These are phyloP conservation scores for Claviceps pusilla DNA, from an alignment of 2,329 filamentous ascomycete species.

Conservation along the genomic window DNA sequence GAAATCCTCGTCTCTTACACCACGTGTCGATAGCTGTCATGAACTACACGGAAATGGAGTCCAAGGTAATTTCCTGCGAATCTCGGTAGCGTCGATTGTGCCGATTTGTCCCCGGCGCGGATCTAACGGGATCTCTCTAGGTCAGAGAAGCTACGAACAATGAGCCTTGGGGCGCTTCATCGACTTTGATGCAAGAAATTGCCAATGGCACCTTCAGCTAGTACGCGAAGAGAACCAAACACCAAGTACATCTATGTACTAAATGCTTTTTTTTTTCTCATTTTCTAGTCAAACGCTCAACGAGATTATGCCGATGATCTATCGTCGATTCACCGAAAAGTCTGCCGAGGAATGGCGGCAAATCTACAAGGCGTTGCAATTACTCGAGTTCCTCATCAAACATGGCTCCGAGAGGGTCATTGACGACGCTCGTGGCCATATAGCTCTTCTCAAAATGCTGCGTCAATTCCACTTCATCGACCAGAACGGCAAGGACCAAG, in stretches of 20 bases:
- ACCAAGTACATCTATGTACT: neutral
- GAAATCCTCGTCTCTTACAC: constrained; percentile 10
- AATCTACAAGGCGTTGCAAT: constrained; percentile 95
- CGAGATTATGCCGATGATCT: constrained; percentile 99
- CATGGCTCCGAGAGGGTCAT: constrained; percentile 95
- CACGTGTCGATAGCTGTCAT: constrained; percentile 57
- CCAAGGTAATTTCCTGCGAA: constrained; percentile 32
- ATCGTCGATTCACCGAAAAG: constrained; percentile 97
- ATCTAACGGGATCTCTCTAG: constrained; percentile 25
- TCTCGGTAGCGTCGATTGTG: neutral
- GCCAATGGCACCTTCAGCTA: constrained; percentile 97
- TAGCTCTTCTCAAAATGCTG: constrained; percentile 94
- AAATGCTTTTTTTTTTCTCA: neutral
- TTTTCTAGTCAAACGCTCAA: constrained; percentile 71
- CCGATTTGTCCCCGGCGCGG: neutral
- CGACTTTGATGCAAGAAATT: constrained; percentile 90
- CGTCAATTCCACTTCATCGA: constrained; percentile 97
- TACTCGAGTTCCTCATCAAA: constrained; percentile 94
- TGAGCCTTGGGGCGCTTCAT: constrained; percentile 85
- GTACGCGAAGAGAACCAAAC: constrained; percentile 37
- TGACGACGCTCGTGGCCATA: constrained; percentile 87
- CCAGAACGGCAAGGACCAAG: constrained; percentile 92
- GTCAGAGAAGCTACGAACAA: constrained; percentile 98
- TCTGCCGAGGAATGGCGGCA: constrained; percentile 96
- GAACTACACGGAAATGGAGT: constrained; percentile 94